phyloP scores from a whole-genome alignment of 805 yeast species.

The Saccharomycopsis fodiens region DNA sequence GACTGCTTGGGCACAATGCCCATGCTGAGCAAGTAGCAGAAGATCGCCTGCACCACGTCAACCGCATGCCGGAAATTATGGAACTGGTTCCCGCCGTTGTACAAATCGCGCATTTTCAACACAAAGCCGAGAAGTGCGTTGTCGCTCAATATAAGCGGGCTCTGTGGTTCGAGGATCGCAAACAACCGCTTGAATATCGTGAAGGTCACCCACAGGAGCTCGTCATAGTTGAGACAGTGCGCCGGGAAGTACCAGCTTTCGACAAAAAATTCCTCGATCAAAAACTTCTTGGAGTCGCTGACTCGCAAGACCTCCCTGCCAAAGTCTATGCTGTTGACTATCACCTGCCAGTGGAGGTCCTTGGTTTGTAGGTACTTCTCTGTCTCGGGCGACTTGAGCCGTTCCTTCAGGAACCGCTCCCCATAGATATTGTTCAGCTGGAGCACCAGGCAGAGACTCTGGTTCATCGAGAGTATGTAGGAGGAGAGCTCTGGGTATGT shows the following conservation, averaged over 20 bases:
- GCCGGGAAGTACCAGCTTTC: slow-evolving; percentile 69
- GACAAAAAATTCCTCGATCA: slow-evolving; percentile 30
- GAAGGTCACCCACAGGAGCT: slow-evolving; percentile 52
- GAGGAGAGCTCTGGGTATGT: slow-evolving; percentile 12
- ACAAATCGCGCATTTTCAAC: slow-evolving; percentile 65
- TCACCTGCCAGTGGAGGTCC: slow-evolving; percentile 16
- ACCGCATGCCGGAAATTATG: slow-evolving; percentile 95
- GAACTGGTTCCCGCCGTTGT: slow-evolving; percentile 80
- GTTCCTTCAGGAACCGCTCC: not conserved
- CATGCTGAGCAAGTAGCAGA: slow-evolving; percentile 43
- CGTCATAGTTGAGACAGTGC: slow-evolving; percentile 56
- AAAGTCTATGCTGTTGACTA: slow-evolving; percentile 17
- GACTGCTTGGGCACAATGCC: slow-evolving; percentile 22
- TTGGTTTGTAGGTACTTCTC: not conserved
- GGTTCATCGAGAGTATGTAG: slow-evolving; percentile 8
- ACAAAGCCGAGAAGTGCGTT: slow-evolving; percentile 52
- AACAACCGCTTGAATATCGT: slow-evolving; percentile 44
- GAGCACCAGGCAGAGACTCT: slow-evolving; percentile 22
- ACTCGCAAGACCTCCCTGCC: slow-evolving; percentile 21
- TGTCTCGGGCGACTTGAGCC: not conserved
- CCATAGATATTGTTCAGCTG: slow-evolving; percentile 2
- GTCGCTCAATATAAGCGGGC: slow-evolving; percentile 26
- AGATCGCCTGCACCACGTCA: slow-evolving; percentile 89
- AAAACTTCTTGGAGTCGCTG: slow-evolving; percentile 23
- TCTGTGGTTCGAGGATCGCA: slow-evolving; percentile 21